phyloP scores from a whole-genome alignment of 768 basidiomycete species.

The Lyophyllum semitale region DNA sequence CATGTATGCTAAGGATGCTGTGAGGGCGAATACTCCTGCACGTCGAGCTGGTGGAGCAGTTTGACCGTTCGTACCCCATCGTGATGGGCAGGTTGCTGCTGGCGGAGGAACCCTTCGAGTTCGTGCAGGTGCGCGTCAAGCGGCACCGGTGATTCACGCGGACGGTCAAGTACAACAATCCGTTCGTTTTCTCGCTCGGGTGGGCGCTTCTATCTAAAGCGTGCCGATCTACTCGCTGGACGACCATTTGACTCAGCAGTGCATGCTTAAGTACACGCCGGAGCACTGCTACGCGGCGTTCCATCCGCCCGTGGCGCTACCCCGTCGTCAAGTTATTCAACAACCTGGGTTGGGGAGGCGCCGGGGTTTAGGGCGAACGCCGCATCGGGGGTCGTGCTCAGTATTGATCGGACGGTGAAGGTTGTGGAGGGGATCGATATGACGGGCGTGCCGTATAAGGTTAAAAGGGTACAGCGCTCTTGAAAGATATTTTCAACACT shows the following conservation, averaged over 20 bases:
- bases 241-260: slow-evolving; percentile 97
- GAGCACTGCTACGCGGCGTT: slow-evolving; percentile 99
- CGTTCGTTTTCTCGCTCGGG: slow-evolving; percentile 93
- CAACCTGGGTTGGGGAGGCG: slow-evolving; percentile 61
- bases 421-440: slow-evolving; percentile 99
- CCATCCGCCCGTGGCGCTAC: slow-evolving; percentile 88
- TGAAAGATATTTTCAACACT: slow-evolving; percentile 95
- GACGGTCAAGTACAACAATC: slow-evolving; percentile 96
- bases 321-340: slow-evolving; percentile 97
- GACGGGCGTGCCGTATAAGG: slow-evolving; percentile 93
- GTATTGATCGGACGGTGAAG: slow-evolving; percentile 88
- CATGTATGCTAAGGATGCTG: slow-evolving; percentile 98
- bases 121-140: slow-evolving; percentile 93
- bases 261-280: slow-evolving; percentile 99
- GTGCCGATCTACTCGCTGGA: slow-evolving; percentile 95
- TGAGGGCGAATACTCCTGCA: slow-evolving; percentile 98
- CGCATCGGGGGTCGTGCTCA: slow-evolving; percentile 93
- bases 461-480: slow-evolving; percentile 99
- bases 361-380: slow-evolving; percentile 86
- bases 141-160: slow-evolving; percentile 91
- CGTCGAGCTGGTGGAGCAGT: slow-evolving; percentile 89
- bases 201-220: slow-evolving; percentile 97
- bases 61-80: slow-evolving; percentile 89
- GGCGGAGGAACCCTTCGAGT: slow-evolving; percentile 91
- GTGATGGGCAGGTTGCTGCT: slow-evolving; percentile 89